phyloP scores from a whole-genome alignment of 2,329 filamentous ascomycete genomes.

The Apiospora aurea region DNA sequence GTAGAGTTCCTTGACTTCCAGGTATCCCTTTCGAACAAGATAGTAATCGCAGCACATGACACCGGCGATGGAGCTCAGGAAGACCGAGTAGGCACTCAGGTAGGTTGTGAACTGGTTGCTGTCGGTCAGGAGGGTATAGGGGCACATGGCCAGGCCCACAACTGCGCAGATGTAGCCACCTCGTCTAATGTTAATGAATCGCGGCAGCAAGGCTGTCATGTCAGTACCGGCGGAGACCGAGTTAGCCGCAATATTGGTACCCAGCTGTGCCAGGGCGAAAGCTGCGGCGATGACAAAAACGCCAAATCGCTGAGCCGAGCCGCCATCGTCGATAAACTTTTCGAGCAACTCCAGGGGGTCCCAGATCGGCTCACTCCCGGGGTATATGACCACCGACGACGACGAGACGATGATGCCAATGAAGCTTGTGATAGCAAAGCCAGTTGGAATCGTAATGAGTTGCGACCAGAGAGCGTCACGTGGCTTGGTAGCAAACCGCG shows the following conservation, averaged over 20 bases:
- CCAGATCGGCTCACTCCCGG: conserved; percentile 69
- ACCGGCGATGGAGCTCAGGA: conserved; percentile 92
- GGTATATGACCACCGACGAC: conserved; percentile 73
- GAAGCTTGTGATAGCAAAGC: conserved; percentile 82
- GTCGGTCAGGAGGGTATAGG: conserved; percentile 77
- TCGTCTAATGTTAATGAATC: conserved; percentile 83
- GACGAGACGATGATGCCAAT: conserved; percentile 83
- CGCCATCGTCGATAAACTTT: conserved; percentile 72
- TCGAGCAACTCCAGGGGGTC: conserved; percentile 74
- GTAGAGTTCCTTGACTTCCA: conserved; percentile 82
- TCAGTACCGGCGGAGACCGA: conserved; percentile 84
- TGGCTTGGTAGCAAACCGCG: conserved; percentile 81
- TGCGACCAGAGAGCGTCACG: conserved; percentile 82
- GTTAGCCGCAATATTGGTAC: conserved; percentile 89
- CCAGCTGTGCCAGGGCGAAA: conserved; percentile 81
- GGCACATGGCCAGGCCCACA: conserved; percentile 85
- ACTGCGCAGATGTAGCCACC: conserved; percentile 85
- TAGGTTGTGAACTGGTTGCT: conserved; percentile 91
- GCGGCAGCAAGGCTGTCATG: conserved; percentile 79
- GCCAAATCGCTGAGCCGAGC: conserved; percentile 73
- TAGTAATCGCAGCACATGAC: conserved; percentile 93
- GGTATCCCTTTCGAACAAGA: conserved; percentile 80
- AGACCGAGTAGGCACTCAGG: conserved; percentile 89
- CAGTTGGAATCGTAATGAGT: conserved; percentile 73
- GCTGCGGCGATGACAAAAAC: conserved; percentile 76